Conservation (phyloP, 805 yeast genomes). For the Torulaspora delbrueckii region DNA sequence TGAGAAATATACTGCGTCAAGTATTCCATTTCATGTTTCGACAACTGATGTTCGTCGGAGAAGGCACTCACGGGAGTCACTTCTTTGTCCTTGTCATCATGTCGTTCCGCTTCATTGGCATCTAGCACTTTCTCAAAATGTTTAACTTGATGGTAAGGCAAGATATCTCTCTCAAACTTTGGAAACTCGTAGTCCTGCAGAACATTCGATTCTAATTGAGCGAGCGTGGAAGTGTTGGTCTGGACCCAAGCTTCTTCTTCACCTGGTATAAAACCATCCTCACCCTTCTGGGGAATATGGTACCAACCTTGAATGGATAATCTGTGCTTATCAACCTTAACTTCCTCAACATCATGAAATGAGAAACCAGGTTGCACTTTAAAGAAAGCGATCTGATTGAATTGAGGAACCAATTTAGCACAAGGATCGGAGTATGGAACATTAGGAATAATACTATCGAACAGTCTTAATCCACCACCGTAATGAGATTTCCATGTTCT, state of each 20-base stretch:
- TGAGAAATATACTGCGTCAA: slow-evolving; percentile 55
- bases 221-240: slow-evolving; percentile 73
- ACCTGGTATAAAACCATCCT: slow-evolving; percentile 74
- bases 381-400: slow-evolving; percentile 94
- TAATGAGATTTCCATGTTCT: slow-evolving; percentile 82
- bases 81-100: slow-evolving; percentile 4
- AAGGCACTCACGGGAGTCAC: slow-evolving; percentile 15
- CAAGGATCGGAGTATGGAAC: slow-evolving; percentile 79
- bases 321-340: slow-evolving; percentile 82
- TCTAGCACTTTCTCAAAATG: slow-evolving; percentile 27
- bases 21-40: slow-evolving; percentile 44
- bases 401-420: slow-evolving; percentile 76
- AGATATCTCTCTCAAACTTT: slow-evolving; percentile 47
- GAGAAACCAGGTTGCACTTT: slow-evolving; percentile 94
- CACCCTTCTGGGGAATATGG: slow-evolving; percentile 93
- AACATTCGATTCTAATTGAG: slow-evolving; percentile 70
- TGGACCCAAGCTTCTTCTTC: slow-evolving; percentile 61
- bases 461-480: slow-evolving; percentile 89
- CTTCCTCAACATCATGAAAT: slow-evolving; percentile 98
- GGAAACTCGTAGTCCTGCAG: slow-evolving; percentile 81
- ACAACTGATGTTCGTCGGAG: slow-evolving; percentile 24
- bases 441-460: slow-evolving; percentile 81
- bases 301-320: slow-evolving; percentile 98
- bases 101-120: slow-evolving; percentile 16
- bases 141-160: slow-evolving; percentile 39